Percentiles rank a stretch among this genome's conserved stretches.
phyloP scores from a whole-genome alignment of 495 filamentous ascomycete genomes.

The Penicillium steckii region DNA sequence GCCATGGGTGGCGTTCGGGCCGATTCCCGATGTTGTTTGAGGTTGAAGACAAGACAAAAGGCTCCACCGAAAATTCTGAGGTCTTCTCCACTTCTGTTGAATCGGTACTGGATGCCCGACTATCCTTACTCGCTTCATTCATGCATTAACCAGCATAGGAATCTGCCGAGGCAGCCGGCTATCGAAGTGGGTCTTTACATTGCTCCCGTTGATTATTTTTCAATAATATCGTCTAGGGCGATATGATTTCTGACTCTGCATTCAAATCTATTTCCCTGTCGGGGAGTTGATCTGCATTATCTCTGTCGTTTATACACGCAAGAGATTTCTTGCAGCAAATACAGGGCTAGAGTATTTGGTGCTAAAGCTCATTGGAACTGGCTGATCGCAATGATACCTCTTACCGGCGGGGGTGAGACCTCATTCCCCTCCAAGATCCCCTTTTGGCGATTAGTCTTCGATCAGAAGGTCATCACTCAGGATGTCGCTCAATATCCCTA shows the following conservation, averaged over 20 bases:
- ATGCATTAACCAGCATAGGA: conserved; percentile 2
- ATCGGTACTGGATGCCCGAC: conserved; percentile 12
- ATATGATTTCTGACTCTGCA: background rate
- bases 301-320: background rate
- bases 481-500: conserved; percentile 56
- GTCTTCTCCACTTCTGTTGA: background rate
- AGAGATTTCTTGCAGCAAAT: background rate
- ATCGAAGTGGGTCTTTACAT: conserved; percentile 14
- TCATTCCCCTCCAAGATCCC: conserved; percentile 29
- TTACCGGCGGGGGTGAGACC: conserved; percentile 15
- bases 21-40: background rate
- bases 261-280: background rate
- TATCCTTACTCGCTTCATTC: background rate
- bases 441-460: conserved; percentile 41
- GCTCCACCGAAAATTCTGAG: conserved; percentile 12
- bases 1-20: conserved; percentile 7
- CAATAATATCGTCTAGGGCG: background rate
- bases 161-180: conserved; percentile 16
- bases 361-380: background rate
- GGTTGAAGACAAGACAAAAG: background rate
- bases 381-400: conserved; percentile 2
- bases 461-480: conserved; percentile 49
- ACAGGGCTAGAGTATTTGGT: background rate
- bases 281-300: conserved; percentile 1
- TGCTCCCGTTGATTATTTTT: conserved; percentile 1